Evolutionary conservation across 331 rosid species (phyloP).

Genomic region (Erythrophleum ivorense): DNA sequence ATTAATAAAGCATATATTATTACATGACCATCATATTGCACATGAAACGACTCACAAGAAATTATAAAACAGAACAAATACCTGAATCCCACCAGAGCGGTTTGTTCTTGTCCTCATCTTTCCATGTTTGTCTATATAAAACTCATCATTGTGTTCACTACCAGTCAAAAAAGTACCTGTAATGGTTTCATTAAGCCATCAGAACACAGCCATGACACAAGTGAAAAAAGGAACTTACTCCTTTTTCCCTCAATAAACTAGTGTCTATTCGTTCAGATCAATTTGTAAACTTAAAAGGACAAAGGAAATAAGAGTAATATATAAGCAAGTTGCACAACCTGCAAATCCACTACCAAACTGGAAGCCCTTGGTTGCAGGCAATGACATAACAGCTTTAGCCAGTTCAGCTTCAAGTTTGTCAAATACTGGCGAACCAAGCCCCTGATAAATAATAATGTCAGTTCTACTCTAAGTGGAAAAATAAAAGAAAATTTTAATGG

Average conservation of each 20-base stretch:
- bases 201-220: slow-evolving; percentile 38
- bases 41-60: slow-evolving; percentile 39
- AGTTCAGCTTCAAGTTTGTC: slow-evolving; percentile 98
- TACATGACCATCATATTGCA: slow-evolving; percentile 14
- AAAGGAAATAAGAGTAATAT: neutral
- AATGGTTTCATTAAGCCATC: slow-evolving; percentile 35
- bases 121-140: slow-evolving; percentile 73
- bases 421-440: slow-evolving; percentile 98
- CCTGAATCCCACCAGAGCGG: slow-evolving; percentile 99
- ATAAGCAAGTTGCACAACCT: slow-evolving; percentile 57
- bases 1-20: slow-evolving; percentile 36
- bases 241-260: neutral
- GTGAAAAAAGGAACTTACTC: slow-evolving; percentile 22
- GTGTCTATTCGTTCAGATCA: slow-evolving; percentile 29
- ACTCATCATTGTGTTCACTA: slow-evolving; percentile 95
- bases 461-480: slow-evolving; percentile 33
- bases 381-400: slow-evolving; percentile 89
- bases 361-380: slow-evolving; percentile 98
- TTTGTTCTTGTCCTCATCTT: slow-evolving; percentile 82
- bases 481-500: slow-evolving; percentile 17
- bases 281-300: slow-evolving; percentile 29
- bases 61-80: slow-evolving; percentile 38
- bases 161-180: slow-evolving; percentile 93
- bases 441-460: slow-evolving; percentile 58
- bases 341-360: slow-evolving; percentile 95